Percentiles rank a stretch among this genome's conserved stretches.
Conservation (phyloP, 2,329 filamentous ascomycete species). For the Pyricularia pennisetigena region DNA sequence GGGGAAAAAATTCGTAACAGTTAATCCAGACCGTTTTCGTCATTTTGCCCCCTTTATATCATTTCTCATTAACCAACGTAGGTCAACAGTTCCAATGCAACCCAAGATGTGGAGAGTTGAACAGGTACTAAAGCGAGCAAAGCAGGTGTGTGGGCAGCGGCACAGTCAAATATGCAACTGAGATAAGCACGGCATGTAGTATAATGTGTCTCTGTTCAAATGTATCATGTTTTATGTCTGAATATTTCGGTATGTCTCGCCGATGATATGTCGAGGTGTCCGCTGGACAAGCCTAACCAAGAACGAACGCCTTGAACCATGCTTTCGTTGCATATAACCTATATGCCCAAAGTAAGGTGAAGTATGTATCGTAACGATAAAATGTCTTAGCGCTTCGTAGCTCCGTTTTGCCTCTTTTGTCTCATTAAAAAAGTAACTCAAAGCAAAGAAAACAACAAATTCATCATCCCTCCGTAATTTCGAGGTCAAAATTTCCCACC, state of each 20-base stretch:
- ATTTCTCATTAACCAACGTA: background rate
- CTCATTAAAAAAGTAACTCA: background rate
- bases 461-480: background rate
- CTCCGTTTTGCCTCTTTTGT: slow-evolving; percentile 1
- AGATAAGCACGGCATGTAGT: background rate
- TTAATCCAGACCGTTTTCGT: background rate
- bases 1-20: background rate
- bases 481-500: background rate
- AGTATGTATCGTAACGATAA: background rate
- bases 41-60: background rate
- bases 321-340: background rate
- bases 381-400: background rate
- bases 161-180: background rate
- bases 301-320: background rate
- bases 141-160: background rate
- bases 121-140: background rate
- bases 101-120: background rate
- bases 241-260: background rate
- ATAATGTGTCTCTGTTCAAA: background rate
- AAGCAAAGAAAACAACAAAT: background rate
- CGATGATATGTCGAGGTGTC: background rate
- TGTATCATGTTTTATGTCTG: background rate
- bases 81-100: background rate
- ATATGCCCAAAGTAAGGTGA: background rate
- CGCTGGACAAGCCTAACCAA: background rate